These are phyloP conservation scores for Aspergillus haitiensis DNA, from an alignment of 495 filamentous ascomycete genomes.

Conservation along the genomic window DNA sequence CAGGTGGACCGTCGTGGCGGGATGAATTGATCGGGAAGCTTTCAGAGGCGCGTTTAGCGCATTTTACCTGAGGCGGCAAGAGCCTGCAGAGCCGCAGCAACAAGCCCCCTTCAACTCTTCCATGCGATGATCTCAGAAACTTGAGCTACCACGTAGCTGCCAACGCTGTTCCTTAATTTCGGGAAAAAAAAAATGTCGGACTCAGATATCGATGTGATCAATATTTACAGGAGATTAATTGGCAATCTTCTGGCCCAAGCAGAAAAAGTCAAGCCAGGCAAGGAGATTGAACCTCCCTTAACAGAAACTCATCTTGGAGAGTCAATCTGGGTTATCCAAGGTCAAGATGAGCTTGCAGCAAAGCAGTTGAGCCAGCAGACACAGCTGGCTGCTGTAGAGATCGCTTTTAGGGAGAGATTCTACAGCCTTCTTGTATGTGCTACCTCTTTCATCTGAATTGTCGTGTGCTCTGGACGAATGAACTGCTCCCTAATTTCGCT, in stretches of 20 bases:
- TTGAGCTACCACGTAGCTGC: background rate
- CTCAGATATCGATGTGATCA: constrained; percentile 55
- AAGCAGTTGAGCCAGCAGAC: constrained; percentile 41
- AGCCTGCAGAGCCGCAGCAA: constrained; percentile 36
- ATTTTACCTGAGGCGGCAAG: constrained; percentile 20
- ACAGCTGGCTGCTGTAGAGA: constrained; percentile 70
- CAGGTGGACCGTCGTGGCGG: constrained; percentile 29
- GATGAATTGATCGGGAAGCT: constrained; percentile 21
- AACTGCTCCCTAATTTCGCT: constrained; percentile 21
- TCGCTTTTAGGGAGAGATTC: constrained; percentile 74
- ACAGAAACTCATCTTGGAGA: constrained; percentile 51
- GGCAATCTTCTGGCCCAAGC: constrained; percentile 64
- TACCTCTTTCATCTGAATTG: background rate
- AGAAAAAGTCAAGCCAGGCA: constrained; percentile 60
- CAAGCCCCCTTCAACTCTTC: background rate
- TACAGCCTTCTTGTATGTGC: constrained; percentile 67
- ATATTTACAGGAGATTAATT: constrained; percentile 55
- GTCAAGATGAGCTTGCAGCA: constrained; percentile 27
- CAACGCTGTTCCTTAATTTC: background rate
- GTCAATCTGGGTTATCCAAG: constrained; percentile 38
- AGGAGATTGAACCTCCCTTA: constrained; percentile 76
- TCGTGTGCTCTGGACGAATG: background rate
- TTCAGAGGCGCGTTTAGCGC: constrained; percentile 30
- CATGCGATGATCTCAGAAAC: background rate
- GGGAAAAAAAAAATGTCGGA: constrained; percentile 45